phyloP scores from a whole-genome alignment of 1,284 basidiomycete genomes.

The Ganoderma leucocontextum region DNA sequence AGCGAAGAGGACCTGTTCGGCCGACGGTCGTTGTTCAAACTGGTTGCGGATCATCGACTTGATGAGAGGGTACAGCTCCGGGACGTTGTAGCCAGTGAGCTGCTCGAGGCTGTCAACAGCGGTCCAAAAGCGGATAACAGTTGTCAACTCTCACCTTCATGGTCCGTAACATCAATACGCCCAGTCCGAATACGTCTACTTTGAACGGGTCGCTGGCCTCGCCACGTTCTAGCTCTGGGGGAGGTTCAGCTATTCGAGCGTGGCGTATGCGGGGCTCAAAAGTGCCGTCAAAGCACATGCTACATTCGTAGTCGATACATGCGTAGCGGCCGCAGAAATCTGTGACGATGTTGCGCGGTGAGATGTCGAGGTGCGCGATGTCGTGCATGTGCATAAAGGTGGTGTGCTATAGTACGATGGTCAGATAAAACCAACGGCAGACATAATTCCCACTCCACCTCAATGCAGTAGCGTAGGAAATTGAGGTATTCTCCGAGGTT shows the following conservation, averaged over 20 bases:
- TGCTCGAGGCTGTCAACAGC: constrained; percentile 35
- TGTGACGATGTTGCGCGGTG: constrained; percentile 70
- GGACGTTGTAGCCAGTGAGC: constrained; percentile 63
- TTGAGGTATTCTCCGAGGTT: constrained; percentile 61
- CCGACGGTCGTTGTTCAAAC: constrained; percentile 60
- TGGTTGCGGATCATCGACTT: constrained; percentile 62
- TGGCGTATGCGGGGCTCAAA: constrained; percentile 49
- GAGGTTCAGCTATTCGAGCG: constrained; percentile 66
- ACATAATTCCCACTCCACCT: constrained; percentile 48
- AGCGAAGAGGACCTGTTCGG: constrained; percentile 52
- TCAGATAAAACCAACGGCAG: constrained; percentile 7
- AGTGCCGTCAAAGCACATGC: constrained; percentile 55
- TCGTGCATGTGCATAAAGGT: constrained; percentile 72
- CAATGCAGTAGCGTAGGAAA: constrained; percentile 70
- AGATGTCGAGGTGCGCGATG: constrained; percentile 77
- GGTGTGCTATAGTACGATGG: constrained; percentile 55
- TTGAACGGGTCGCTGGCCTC: constrained; percentile 67
- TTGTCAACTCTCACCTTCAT: constrained; percentile 59
- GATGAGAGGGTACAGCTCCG: constrained; percentile 62
- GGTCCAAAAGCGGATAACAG: background rate
- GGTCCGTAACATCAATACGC: constrained; percentile 65
- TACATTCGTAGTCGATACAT: constrained; percentile 78
- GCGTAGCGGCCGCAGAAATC: constrained; percentile 69
- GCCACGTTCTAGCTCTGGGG: constrained; percentile 71
- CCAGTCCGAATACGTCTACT: constrained; percentile 76